Evolutionary conservation across 805 yeast genomes (phyloP), one percentile per base, ranked within the genome.

Genomic region (Candida tallmaniae): DNA sequence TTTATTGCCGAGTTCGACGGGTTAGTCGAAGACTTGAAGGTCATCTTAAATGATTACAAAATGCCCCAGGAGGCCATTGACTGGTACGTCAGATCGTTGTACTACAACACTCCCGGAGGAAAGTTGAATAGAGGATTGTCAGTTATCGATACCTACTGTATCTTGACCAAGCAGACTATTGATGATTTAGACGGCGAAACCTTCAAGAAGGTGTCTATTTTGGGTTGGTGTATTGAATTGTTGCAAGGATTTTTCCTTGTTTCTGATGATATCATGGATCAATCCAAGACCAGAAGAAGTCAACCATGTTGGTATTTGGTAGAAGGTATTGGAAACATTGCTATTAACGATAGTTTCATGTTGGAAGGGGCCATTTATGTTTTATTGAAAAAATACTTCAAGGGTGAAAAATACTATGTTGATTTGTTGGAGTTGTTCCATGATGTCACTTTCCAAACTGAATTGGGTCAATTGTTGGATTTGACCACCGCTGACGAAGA

Each of bases 241-340:
- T 71, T 90, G 48, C 98, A 90, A 66, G 97, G 97, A 2, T 93
- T 86, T 60, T 93, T 93, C 72, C 73, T 93, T 52, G 97, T 93
- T 38, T 94, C 97, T 21, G 98, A 93, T 60, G 98, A 93, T 59
- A 93, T 93, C 79, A 93, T 93, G 98, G 98, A 93, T 61, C 78
- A 79, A 48, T 84, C 96, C 22, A 83, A 86, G 60, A 93, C 98
- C 27, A 84, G 98, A 73, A 82, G 98, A 61, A 98, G 97, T 40
- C 97, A 90, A 65, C 93, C 96, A 46, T 93, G 98, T 65, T 93
- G 98, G 98, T 93, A 88, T 70, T 78, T 73, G 54, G 74, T 66
- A 23, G 78, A 75, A 46, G 78, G 77, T 25, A 96, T 93, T 40
- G 86, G 85, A 26, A 87, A 87, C 58, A 82, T 93, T 56, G 98